Percentiles rank a stretch among this genome's conserved stretches.
These are phyloP conservation scores for Sarocladium strictum DNA, from an alignment of 2,329 filamentous ascomycete species.

Conservation along the genomic window DNA sequence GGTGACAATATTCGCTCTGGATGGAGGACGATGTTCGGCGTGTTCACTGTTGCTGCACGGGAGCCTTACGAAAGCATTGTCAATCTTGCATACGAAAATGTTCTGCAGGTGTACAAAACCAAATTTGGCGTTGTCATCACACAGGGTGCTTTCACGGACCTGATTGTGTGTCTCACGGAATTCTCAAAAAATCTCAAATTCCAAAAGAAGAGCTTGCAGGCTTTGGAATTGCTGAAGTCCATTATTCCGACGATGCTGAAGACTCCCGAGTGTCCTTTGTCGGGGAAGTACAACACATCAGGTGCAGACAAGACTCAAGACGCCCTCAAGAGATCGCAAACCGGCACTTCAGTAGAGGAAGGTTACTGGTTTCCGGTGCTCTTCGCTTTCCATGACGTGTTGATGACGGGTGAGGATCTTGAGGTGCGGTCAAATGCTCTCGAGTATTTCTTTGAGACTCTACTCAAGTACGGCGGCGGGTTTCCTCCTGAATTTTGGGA, in stretches of 20 bases:
- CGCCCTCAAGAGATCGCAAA: constrained; percentile 50
- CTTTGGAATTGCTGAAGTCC: constrained; percentile 90
- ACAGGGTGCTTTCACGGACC: constrained; percentile 92
- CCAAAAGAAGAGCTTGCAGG: constrained; percentile 95
- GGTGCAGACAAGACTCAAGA: constrained; percentile 38
- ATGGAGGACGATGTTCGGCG: constrained; percentile 99
- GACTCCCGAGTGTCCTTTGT: constrained; percentile 90
- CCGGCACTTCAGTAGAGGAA: constrained; percentile 84
- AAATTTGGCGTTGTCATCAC: constrained; percentile 94
- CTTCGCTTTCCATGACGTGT: constrained; percentile 95
- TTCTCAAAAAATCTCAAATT: constrained; percentile 99
- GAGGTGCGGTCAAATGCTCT: constrained; percentile 88
- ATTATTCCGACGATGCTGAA: constrained; percentile 92
- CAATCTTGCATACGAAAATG: constrained; percentile 93
- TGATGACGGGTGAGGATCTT: constrained; percentile 98
- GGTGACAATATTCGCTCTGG: constrained; percentile 96
- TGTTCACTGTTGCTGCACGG: constrained; percentile 90
- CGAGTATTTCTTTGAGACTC: constrained; percentile 92
- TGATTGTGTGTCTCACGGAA: constrained; percentile 93
- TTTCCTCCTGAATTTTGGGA: constrained; percentile 98
- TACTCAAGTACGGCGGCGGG: constrained; percentile 82
- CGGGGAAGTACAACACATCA: constrained; percentile 45
- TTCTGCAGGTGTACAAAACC: constrained; percentile 90
- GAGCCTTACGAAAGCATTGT: constrained; percentile 95
- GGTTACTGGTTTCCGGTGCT: constrained; percentile 98